Evolutionary conservation across 2,329 filamentous ascomycete species (phyloP).

Genomic region (Sarocladium brachiariae): DNA sequence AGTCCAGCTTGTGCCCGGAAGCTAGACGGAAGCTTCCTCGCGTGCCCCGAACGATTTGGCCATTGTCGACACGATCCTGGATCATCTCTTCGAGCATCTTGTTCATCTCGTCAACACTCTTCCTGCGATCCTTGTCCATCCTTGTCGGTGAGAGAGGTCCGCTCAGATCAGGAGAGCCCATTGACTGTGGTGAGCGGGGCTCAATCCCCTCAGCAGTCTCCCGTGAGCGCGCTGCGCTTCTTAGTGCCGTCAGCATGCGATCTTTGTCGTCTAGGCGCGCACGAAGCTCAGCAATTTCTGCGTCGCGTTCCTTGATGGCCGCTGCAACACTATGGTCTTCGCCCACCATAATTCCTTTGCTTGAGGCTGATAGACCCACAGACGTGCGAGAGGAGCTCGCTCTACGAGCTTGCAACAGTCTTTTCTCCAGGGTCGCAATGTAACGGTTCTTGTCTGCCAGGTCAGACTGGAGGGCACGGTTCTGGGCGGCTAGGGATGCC

Average conservation of each 20-base stretch:
- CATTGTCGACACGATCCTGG: constrained; percentile 73
- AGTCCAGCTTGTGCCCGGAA: constrained; percentile 34
- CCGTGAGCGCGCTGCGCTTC: constrained; percentile 76
- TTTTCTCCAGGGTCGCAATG: constrained; percentile 87
- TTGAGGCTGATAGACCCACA: constrained; percentile 56
- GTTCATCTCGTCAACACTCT: constrained; percentile 86
- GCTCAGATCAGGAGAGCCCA: constrained; percentile 4
- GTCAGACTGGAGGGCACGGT: constrained; percentile 88
- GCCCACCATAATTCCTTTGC: constrained; percentile 60
- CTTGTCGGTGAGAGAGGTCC: constrained; percentile 18
- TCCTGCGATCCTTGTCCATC: constrained; percentile 40
- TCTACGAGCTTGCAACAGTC: constrained; percentile 80
- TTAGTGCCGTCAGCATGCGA: constrained; percentile 80
- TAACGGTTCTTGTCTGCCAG: constrained; percentile 96
- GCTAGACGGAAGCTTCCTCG: constrained; percentile 61
- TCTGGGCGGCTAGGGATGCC: constrained; percentile 76
- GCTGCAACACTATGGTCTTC: constrained; percentile 72
- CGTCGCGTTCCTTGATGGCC: constrained; percentile 79
- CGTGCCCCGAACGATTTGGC: constrained; percentile 59
- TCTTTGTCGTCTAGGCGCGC: constrained; percentile 91
- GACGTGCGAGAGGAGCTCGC: constrained; percentile 87
- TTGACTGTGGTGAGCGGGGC: constrained; percentile 22
- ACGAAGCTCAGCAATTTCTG: constrained; percentile 85
- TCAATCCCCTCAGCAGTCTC: constrained; percentile 64
- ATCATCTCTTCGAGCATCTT: constrained; percentile 96